These are phyloP conservation scores for Chloroidium sp. DNA, from an alignment of 163 green algal species.

Conservation along the genomic window DNA sequence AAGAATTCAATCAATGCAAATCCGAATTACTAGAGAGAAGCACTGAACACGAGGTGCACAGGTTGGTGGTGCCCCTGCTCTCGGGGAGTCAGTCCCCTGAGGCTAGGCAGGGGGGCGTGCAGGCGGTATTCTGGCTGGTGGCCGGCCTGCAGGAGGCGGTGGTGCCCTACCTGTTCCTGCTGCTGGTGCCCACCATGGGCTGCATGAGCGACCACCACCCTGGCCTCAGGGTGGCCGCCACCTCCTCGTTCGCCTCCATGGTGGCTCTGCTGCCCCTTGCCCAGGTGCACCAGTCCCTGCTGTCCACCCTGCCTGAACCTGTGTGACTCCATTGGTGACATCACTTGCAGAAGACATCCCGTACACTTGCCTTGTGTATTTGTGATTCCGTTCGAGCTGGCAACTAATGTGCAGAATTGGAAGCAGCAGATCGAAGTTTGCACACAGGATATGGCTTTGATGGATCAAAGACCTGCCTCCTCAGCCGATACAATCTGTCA, in stretches of 20 bases:
- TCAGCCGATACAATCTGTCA: no score
- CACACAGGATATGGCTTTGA: no score
- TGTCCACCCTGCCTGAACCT: no score
- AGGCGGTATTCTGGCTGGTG: slow-evolving; percentile 28
- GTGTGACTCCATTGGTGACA: no score
- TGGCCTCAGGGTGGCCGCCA: slow-evolving; percentile 50
- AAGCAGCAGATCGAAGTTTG: no score
- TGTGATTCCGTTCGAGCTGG: no score
- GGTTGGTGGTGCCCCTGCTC: slow-evolving; percentile 17
- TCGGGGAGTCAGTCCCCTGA: neutral
- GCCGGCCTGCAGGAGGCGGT: slow-evolving; percentile 16
- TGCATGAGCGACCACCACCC: slow-evolving; percentile 72
- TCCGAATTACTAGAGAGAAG: no score
- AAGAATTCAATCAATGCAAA: no score
- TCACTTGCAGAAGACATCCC: no score
- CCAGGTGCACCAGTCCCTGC: slow-evolving; percentile 27
- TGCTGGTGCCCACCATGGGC: slow-evolving; percentile 83
- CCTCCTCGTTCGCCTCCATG: slow-evolving; percentile 70
- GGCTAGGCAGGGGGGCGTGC: slow-evolving; percentile 43
- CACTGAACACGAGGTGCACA: neutral
- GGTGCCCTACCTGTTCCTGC: slow-evolving; percentile 65
- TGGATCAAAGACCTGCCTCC: no score
- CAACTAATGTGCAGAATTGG: no score
- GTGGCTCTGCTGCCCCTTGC: slow-evolving; percentile 86
- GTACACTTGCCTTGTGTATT: no score